Evolutionary conservation across 176 grass and related monocot genomes (phyloP).

Genomic region (Triticum aestivum): DNA sequence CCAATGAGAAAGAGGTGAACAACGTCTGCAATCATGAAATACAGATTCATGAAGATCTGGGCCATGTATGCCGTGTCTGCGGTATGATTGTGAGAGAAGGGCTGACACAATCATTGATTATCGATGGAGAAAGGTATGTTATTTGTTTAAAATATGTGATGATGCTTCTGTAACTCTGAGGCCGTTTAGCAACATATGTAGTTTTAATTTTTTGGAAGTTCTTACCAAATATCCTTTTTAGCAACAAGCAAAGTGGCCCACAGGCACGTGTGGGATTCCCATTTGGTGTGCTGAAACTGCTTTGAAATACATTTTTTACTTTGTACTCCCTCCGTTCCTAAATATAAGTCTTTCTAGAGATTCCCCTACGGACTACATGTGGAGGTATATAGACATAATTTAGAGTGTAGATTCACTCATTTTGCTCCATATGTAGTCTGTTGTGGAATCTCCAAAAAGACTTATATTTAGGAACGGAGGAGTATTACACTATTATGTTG

Average conservation of each 20-base stretch:
- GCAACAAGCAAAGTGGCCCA: neutral
- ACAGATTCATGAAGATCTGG: conserved; percentile 78
- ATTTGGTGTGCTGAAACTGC: neutral
- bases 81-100: conserved; percentile 87
- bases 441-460: no score
- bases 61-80: conserved; percentile 79
- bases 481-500: no score
- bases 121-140: conserved; percentile 84
- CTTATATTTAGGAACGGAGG: no score
- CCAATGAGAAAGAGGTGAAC: conserved; percentile 39
- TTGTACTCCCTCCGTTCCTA: no score
- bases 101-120: conserved; percentile 92
- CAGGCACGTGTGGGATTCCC: neutral
- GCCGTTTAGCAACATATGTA: conserved; percentile 21
- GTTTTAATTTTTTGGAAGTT: neutral
- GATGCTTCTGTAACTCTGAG: neutral
- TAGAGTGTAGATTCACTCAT: no score
- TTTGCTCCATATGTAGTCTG: no score
- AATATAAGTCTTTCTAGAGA: no score
- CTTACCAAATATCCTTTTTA: neutral
- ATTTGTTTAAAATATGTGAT: conserved; percentile 25
- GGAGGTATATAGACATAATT: no score
- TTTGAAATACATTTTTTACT: neutral
- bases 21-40: conserved; percentile 64
- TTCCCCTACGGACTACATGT: no score